Evolutionary conservation across 1,284 basidiomycete species (phyloP).

Genomic region (Anthracocystis setariae): DNA sequence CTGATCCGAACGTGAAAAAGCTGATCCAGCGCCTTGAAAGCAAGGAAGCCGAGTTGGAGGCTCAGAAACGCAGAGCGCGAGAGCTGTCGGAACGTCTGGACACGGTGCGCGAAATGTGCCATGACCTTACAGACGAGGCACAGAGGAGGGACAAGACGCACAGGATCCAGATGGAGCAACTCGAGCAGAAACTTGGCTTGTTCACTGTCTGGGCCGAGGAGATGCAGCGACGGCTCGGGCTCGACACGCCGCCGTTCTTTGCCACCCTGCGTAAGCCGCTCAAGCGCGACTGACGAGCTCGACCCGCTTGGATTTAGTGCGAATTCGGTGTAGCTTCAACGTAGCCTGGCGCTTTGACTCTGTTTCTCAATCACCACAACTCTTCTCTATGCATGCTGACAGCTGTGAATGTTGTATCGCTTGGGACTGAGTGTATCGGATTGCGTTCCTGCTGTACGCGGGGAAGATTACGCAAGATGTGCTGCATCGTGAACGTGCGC

Average conservation of each 20-base stretch:
- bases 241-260: constrained; percentile 40
- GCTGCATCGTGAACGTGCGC: background rate
- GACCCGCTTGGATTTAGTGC: too few relatives aligned
- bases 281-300: constrained; percentile 17
- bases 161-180: constrained; percentile 35
- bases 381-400: background rate
- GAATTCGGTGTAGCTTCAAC: too few relatives aligned
- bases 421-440: background rate
- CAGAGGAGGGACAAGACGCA: constrained; percentile 32
- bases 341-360: too few relatives aligned
- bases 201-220: constrained; percentile 47
- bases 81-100: constrained; percentile 36
- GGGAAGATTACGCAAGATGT: constrained; percentile 6
- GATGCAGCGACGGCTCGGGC: constrained; percentile 34
- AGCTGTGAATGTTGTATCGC: background rate
- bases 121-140: constrained; percentile 40
- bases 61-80: constrained; percentile 11
- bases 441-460: too few relatives aligned
- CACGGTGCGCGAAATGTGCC: constrained; percentile 32
- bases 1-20: background rate
- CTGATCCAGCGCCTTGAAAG: constrained; percentile 11
- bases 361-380: background rate
- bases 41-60: constrained; percentile 20
- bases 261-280: constrained; percentile 40
- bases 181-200: constrained; percentile 40